These are phyloP conservation scores for Panicum virgatum DNA, from an alignment of 202 grass and related monocot species.

Conservation along the genomic window DNA sequence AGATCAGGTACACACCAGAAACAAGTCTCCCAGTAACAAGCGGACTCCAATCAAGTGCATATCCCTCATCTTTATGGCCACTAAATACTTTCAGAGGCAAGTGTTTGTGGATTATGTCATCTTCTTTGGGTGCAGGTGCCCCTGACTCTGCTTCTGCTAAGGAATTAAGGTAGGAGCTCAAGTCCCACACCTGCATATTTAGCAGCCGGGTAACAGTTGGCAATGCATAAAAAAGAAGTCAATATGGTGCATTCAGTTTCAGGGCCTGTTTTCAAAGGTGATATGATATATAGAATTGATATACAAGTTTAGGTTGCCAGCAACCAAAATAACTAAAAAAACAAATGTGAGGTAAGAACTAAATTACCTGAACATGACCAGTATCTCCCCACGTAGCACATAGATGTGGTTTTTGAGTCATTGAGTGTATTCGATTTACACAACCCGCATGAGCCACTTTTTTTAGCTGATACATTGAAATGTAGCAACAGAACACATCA, in stretches of 20 bases:
- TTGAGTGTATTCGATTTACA: conserved; percentile 86
- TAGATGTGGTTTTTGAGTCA: conserved; percentile 79
- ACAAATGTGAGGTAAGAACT: background rate
- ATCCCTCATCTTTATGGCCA: conserved; percentile 92
- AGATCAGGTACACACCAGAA: conserved; percentile 58
- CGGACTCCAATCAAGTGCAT: conserved; percentile 92
- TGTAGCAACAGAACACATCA: conserved; percentile 22
- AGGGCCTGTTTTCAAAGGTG: background rate
- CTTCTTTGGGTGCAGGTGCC: conserved; percentile 48
- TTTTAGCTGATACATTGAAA: conserved; percentile 61
- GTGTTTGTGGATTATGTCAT: conserved; percentile 53
- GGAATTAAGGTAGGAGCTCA: conserved; percentile 69
- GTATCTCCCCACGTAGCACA: conserved; percentile 89
- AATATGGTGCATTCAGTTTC: background rate
- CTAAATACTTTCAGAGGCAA: conserved; percentile 67
- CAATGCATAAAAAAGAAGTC: conserved; percentile 12
- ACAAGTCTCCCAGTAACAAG: conserved; percentile 81
- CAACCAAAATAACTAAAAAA: background rate
- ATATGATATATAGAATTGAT: background rate
- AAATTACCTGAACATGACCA: conserved; percentile 89
- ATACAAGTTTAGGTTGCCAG: background rate
- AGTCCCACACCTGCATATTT: conserved; percentile 81
- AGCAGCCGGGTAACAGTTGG: conserved; percentile 1
- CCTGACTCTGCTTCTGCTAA: conserved; percentile 80
- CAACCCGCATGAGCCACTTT: conserved; percentile 87